Base-by-base conservation (phyloP, 2,329 filamentous ascomycete genomes). In the Ophiostoma populinum region DNA sequence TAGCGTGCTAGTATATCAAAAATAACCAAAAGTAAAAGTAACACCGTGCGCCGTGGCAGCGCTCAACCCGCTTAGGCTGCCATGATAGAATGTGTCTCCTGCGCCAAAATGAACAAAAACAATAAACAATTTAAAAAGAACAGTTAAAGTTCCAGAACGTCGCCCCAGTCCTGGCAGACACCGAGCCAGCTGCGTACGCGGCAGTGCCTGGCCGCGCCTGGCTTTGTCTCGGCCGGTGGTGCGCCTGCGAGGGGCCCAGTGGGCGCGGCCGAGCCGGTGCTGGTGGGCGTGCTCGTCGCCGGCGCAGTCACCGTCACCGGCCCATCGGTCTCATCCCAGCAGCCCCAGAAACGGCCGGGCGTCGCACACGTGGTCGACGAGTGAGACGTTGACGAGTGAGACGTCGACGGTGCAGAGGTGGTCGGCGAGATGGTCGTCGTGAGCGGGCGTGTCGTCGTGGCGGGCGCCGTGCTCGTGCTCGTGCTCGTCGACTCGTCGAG, bases 401-500 rank as follows among this genome's bases (percentile, higher is more conserved):
- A 48, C 25, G 29, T 34, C 15, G 38, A 21, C 3, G 38, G 22
- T 13, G 17, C 24, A 28, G 13, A 39, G 33, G 15, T 47, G 4
- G 58, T 54, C 30, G 50, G 53, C 12, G 49, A 44, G 6, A 49
- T 50, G 7, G 46, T 21, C 6, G 37, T 22, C n/a, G 35, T 19
- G 13, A 17, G 17, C n/a, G 27, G 17, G n/a, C 25, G 38, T 5
- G 40, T 36, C 12, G 35, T 28, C 12, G 15, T 38, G n/a, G n/a
- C n/a, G n/a, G n/a, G n/a, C 33, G 26, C 47, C 3, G 58, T 54
- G 32, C 48, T 49, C 6, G 47, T 34, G 10, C 47, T 46, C 5
- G 47, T 49, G 5, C 50, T 52, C 0, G 57, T 56, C 34, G 58
- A 52, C 37, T 58, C 54, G 41, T 70, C 72, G 20, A 74, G 71